Conservation (phyloP, 1,284 basidiomycete genomes). For the Cutaneotrichosporon arboriforme region DNA sequence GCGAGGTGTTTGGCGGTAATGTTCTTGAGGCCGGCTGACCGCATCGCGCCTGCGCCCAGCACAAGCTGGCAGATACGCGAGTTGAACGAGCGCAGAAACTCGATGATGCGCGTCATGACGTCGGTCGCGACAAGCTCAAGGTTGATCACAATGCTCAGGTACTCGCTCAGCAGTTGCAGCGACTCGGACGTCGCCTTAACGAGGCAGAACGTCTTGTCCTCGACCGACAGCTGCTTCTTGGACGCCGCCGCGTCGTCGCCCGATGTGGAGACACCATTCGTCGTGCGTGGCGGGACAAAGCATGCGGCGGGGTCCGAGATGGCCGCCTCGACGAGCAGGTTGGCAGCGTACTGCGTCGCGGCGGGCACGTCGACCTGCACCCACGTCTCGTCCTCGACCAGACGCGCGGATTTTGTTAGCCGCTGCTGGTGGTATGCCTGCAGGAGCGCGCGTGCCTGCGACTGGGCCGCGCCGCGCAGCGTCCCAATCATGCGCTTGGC, state of each 20-base stretch:
- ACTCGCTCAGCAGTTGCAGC: constrained; percentile 72
- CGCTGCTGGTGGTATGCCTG: constrained; percentile 77
- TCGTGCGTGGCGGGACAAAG: constrained; percentile 42
- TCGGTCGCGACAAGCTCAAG: constrained; percentile 85
- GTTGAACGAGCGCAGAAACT: constrained; percentile 96
- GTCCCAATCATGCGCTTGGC: constrained; percentile 87
- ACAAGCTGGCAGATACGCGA: constrained; percentile 98
- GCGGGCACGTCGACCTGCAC: constrained; percentile 68
- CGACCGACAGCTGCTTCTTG: constrained; percentile 73
- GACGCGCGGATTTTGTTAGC: constrained; percentile 73
- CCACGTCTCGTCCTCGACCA: constrained; percentile 58
- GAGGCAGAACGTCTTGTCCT: constrained; percentile 74
- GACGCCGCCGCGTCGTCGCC: constrained; percentile 3
- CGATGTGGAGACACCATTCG: constrained; percentile 9
- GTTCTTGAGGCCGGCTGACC: constrained; percentile 93
- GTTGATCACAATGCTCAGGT: constrained; percentile 82
- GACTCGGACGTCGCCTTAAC: constrained; percentile 80
- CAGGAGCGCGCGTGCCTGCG: constrained; percentile 83
- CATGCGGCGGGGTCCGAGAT: constrained; percentile 73
- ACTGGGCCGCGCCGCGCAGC: constrained; percentile 72
- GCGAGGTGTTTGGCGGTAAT: constrained; percentile 98
- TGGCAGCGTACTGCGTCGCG: constrained; percentile 63
- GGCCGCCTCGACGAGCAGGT: constrained; percentile 72
- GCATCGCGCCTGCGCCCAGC: constrained; percentile 94
- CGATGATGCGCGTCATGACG: constrained; percentile 85